phyloP scores from a whole-genome alignment of 2,329 filamentous ascomycete species.

The Epichloe gansuensis region DNA sequence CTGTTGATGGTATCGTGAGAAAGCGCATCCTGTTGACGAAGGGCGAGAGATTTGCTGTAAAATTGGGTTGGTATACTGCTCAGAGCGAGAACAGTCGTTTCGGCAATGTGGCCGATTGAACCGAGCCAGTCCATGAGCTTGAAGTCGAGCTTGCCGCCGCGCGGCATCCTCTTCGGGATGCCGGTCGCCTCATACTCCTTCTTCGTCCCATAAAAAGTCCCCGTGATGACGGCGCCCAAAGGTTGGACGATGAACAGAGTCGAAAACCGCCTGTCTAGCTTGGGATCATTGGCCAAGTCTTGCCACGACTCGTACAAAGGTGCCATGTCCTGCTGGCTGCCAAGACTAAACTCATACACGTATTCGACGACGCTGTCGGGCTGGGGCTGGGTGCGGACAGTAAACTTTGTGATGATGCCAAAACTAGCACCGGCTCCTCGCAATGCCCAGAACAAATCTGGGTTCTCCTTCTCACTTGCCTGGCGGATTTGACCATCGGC shows the following conservation, averaged over 20 bases:
- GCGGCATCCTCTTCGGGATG: slow-evolving; percentile 35
- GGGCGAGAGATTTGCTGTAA: slow-evolving; percentile 45
- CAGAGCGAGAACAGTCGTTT: slow-evolving; percentile 35
- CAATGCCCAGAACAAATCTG: slow-evolving; percentile 44
- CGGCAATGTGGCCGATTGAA: slow-evolving; percentile 39
- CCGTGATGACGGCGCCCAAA: slow-evolving; percentile 42
- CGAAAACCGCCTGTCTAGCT: slow-evolving; percentile 46
- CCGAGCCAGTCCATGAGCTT: slow-evolving; percentile 52
- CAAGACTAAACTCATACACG: slow-evolving; percentile 40
- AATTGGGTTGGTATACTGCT: slow-evolving; percentile 38
- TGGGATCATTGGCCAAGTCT: slow-evolving; percentile 37
- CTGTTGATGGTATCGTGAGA: slow-evolving; percentile 30
- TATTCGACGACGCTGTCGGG: slow-evolving; percentile 46
- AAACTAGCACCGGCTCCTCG: slow-evolving; percentile 45
- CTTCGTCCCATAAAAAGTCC: slow-evolving; percentile 48
- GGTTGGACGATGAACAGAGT: slow-evolving; percentile 43
- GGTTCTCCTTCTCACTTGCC: slow-evolving; percentile 34
- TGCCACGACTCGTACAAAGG: slow-evolving; percentile 46
- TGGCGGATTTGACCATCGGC: slow-evolving; percentile 38
- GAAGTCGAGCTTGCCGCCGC: slow-evolving; percentile 26
- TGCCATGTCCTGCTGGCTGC: slow-evolving; percentile 34
- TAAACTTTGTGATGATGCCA: slow-evolving; percentile 45
- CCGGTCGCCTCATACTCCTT: slow-evolving; percentile 41
- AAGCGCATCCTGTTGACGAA: slow-evolving; percentile 36
- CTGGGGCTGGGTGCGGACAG: slow-evolving; percentile 42